A percentile compares a stretch with the other conserved stretches of the same genome.
phyloP scores from a whole-genome alignment of 305 asterid species.

The Fraxinus dipetala region DNA sequence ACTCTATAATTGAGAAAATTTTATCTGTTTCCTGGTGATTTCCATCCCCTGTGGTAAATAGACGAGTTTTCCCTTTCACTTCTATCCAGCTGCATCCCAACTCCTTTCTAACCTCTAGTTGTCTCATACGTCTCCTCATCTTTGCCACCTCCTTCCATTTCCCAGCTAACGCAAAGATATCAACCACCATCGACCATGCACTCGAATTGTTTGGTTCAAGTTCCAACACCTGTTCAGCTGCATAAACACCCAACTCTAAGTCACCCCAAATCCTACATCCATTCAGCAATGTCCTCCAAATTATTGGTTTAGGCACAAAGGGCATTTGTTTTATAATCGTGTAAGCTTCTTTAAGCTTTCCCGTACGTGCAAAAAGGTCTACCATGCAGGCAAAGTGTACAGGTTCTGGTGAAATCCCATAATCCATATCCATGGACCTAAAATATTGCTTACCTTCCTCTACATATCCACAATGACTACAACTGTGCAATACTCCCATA shows the following conservation, averaged over 20 bases:
- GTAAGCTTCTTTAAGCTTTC: conserved; percentile 28
- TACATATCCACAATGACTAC: conserved; percentile 41
- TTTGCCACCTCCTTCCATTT: conserved; percentile 25
- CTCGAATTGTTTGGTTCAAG: conserved; percentile 35
- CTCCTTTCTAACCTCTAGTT: background rate
- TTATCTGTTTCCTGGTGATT: background rate
- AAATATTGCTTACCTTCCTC: conserved; percentile 35
- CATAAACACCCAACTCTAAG: conserved; percentile 32
- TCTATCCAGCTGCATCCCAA: conserved; percentile 36
- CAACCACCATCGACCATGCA: conserved; percentile 30
- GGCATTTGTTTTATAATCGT: conserved; percentile 27
- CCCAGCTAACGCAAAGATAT: conserved; percentile 32
- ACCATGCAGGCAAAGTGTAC: conserved; percentile 43
- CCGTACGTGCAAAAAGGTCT: conserved; percentile 40
- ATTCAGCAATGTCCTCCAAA: conserved; percentile 40
- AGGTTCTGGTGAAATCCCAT: conserved; percentile 29
- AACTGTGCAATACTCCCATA: conserved; percentile 30
- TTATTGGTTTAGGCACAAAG: conserved; percentile 24
- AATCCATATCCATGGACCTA: conserved; percentile 30
- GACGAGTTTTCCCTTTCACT: conserved; percentile 26
- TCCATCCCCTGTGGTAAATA: conserved; percentile 13
- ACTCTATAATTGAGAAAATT: conserved; percentile 15
- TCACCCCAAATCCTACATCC: conserved; percentile 31
- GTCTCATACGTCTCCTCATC: conserved; percentile 20
- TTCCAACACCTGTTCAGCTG: conserved; percentile 27